Evolutionary conservation across 148 eudicot genomes (phyloP).

Genomic region (Camellia sinensis): DNA sequence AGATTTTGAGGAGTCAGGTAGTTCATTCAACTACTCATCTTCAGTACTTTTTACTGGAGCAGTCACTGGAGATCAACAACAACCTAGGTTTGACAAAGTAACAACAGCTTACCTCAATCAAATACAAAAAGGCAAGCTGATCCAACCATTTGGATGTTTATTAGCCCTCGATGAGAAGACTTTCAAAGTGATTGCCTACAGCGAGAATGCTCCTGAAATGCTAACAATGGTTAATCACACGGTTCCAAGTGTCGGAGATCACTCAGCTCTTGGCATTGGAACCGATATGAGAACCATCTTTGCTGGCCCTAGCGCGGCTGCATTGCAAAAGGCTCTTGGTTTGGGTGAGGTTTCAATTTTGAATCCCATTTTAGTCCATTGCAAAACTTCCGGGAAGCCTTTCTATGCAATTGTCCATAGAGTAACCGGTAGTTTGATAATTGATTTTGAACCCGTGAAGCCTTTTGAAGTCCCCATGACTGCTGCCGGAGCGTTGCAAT

Average conservation of each 20-base stretch:
- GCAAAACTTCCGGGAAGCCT: slow-evolving; percentile 90
- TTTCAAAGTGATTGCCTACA: slow-evolving; percentile 70
- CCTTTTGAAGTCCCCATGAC: slow-evolving; percentile 89
- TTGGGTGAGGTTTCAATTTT: slow-evolving; percentile 77
- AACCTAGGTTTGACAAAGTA: slow-evolving; percentile 53
- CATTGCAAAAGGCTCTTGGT: slow-evolving; percentile 80
- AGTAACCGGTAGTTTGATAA: slow-evolving; percentile 73
- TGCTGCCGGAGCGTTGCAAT: slow-evolving; percentile 94
- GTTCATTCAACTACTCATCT: slow-evolving; percentile 68
- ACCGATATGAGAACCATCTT: slow-evolving; percentile 77
- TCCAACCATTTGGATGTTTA: slow-evolving; percentile 92
- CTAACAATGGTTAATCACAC: slow-evolving; percentile 81
- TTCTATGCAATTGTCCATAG: slow-evolving; percentile 86
- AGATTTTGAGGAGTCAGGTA: slow-evolving; percentile 71
- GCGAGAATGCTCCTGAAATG: slow-evolving; percentile 92
- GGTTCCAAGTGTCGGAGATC: slow-evolving; percentile 84
- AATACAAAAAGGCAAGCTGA: slow-evolving; percentile 78
- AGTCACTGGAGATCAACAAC: slow-evolving; percentile 20
- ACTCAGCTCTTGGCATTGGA: slow-evolving; percentile 65
- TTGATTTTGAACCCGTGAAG: slow-evolving; percentile 96
- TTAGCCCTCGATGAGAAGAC: slow-evolving; percentile 82
- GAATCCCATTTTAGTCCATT: slow-evolving; percentile 87
- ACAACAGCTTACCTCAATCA: slow-evolving; percentile 84
- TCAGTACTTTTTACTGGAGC: slow-evolving; percentile 53
- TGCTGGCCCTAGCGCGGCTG: slow-evolving; percentile 71